Evolutionary conservation across 148 eudicot species (phyloP).

Genomic region (Diospyros lotus): DNA sequence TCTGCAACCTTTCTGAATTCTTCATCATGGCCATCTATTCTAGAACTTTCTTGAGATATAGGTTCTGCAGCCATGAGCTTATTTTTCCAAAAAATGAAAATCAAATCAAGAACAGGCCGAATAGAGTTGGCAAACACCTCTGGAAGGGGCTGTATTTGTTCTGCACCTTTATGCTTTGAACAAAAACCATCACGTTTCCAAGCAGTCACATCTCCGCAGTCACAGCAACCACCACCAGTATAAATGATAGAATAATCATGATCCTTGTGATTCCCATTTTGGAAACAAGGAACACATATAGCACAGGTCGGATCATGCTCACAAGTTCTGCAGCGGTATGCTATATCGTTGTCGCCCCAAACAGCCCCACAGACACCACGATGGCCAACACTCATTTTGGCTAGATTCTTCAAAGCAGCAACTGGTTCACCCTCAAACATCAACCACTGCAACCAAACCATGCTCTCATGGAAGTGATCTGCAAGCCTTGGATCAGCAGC

Average conservation of each 20-base stretch:
- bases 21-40: conserved; percentile 21
- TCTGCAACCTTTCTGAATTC: conserved; percentile 39
- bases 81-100: conserved; percentile 55
- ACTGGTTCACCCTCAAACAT: conserved; percentile 86
- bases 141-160: conserved; percentile 82
- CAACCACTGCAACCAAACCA: conserved; percentile 91
- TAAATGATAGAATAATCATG: conserved; percentile 93
- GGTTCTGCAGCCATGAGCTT: conserved; percentile 41
- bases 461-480: conserved; percentile 56
- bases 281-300: conserved; percentile 96
- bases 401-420: conserved; percentile 43
- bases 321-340: conserved; percentile 92
- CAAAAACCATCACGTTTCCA: conserved; percentile 98
- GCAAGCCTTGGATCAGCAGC: conserved; percentile 28
- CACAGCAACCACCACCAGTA: conserved; percentile 98
- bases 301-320: conserved; percentile 99
- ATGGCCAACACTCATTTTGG: conserved; percentile 50
- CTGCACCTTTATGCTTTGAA: conserved; percentile 93
- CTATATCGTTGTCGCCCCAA: conserved; percentile 93
- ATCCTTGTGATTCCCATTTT: conserved; percentile 83
- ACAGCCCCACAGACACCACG: conserved; percentile 96
- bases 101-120: conserved; percentile 70
- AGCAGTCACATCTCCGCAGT: conserved; percentile 98
- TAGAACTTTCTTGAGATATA: conserved; percentile 29
- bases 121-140: conserved; percentile 56